Conservation (phyloP, 805 yeast genomes). For the Zygosaccharomyces gambellarensis region DNA sequence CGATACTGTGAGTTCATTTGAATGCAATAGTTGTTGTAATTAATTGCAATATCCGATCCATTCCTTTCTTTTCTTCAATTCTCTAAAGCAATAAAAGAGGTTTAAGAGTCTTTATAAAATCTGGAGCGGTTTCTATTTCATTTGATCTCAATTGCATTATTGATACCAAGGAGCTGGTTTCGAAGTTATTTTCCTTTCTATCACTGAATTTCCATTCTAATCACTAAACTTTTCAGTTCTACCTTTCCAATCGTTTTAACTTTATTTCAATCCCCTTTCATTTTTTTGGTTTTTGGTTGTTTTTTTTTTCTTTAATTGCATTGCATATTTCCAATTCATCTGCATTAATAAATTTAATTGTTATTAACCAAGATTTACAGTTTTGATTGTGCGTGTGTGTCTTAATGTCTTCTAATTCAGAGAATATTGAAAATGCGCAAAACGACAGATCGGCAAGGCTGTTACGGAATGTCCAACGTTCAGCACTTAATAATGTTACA, state of each 20-base stretch:
- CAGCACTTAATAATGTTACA: conserved; percentile 36
- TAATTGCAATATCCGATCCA: conserved; percentile 1
- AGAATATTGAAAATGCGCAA: conserved; percentile 18
- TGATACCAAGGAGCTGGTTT: background rate
- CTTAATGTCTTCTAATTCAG: conserved; percentile 19
- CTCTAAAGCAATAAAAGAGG: conserved; percentile 2
- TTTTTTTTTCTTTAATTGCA: background rate
- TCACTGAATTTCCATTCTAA: background rate
- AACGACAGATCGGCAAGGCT: conserved; percentile 23
- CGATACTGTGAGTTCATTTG: background rate
- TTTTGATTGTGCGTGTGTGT: background rate
- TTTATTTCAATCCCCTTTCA: background rate
- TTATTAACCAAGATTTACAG: background rate
- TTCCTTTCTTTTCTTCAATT: background rate
- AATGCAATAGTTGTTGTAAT: conserved; percentile 3
- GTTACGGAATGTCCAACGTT: conserved; percentile 27
- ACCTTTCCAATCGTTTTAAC: background rate
- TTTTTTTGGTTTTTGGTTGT: background rate
- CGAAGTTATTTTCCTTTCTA: background rate
- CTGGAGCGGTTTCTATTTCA: background rate
- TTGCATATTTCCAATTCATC: conserved; percentile 1
- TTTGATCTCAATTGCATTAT: conserved; percentile 1
- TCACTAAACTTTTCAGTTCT: background rate
- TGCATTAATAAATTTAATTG: background rate
- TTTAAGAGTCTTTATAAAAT: conserved; percentile 1